These are phyloP conservation scores for Trypanosoma melophagium DNA, from an alignment of 208 protist genomes.

Conservation along the genomic window DNA sequence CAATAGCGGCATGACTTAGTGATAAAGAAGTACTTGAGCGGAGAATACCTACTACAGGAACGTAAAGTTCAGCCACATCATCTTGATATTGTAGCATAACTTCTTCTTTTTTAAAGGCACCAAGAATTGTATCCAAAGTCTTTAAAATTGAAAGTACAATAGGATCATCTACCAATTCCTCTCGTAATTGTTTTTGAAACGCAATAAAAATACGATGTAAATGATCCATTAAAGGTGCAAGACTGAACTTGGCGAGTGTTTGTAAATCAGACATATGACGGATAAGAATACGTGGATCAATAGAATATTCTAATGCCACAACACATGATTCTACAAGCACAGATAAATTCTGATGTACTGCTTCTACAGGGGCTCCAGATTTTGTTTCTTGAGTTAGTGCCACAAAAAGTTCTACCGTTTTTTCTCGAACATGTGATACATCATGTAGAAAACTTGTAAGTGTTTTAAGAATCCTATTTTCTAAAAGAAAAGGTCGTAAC, in stretches of 20 bases:
- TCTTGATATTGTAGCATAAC: slow-evolving; percentile 78
- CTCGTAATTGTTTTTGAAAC: slow-evolving; percentile 61
- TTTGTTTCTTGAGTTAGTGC: slow-evolving; percentile 65
- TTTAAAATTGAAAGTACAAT: slow-evolving; percentile 76
- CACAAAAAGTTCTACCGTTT: slow-evolving; percentile 81
- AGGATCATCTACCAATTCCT: slow-evolving; percentile 60
- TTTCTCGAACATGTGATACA: slow-evolving; percentile 64
- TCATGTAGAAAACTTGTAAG: slow-evolving; percentile 85
- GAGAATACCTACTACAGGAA: slow-evolving; percentile 59
- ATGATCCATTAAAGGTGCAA: slow-evolving; percentile 66
- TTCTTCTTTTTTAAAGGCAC: slow-evolving; percentile 62
- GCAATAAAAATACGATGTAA: slow-evolving; percentile 86
- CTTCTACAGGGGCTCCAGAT: slow-evolving; percentile 40
- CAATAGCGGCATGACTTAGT: slow-evolving; percentile 75
- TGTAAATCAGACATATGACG: slow-evolving; percentile 83
- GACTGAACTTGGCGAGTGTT: slow-evolving; percentile 75
- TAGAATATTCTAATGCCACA: slow-evolving; percentile 84
- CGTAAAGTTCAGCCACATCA: slow-evolving; percentile 78
- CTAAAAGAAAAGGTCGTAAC: slow-evolving; percentile 64
- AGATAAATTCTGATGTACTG: slow-evolving; percentile 76
- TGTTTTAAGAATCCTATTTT: slow-evolving; percentile 72
- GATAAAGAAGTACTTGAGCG: slow-evolving; percentile 63
- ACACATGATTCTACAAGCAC: slow-evolving; percentile 83
- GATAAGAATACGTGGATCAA: slow-evolving; percentile 66
- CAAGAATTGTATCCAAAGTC: slow-evolving; percentile 72